Base-by-base conservation (phyloP, 202 grass and related monocot genomes). In the Digitaria exilis region DNA sequence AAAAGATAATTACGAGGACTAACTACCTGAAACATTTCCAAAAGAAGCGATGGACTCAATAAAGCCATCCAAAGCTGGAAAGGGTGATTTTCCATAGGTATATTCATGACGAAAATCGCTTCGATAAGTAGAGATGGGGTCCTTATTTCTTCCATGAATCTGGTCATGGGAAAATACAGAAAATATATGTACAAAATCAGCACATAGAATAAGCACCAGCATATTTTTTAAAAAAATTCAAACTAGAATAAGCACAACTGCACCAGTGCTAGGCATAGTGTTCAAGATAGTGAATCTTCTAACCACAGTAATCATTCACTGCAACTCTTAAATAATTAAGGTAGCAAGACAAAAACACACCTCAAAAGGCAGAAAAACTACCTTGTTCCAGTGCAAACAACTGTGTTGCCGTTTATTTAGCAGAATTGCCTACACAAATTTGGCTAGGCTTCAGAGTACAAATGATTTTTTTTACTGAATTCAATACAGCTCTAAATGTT, bases 61-160 rank as follows among this genome's bases (percentile, higher is more conserved):
- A 85, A 98, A 98, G 52, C 51, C 81, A 77, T 98, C 96, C 71
- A 95, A 69, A 87, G 90, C 92, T 88, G 92, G 91, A 90, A 95
- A 98, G 22, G 96, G 96, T 62, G 92, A 98, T 91, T 79, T 95
- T 45, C 92, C 91, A 58, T 84, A 85, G 45, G 64, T 89, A 65
- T 79, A 85, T 73, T 80, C 83, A 55, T 21, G 72, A 71, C 84
- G 72, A 79, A 95, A 93, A 88, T 98, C 84, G 26, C 78, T 93
- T 51, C 65, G 87, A 73, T 95, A 94, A 50, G 87, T 88, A 88
- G 79, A 30, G 43, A 90, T 45, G 55, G 49, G 28, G 69, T 78
- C 46, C 71, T 75, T 89, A 19, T 17, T 81, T 81, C 83, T 88
- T 82, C 76, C 82, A 76, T 93, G 90, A 91, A 88, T 87, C 96